phyloP scores from a whole-genome alignment of 495 filamentous ascomycete species.

The Podospora appendiculata region DNA sequence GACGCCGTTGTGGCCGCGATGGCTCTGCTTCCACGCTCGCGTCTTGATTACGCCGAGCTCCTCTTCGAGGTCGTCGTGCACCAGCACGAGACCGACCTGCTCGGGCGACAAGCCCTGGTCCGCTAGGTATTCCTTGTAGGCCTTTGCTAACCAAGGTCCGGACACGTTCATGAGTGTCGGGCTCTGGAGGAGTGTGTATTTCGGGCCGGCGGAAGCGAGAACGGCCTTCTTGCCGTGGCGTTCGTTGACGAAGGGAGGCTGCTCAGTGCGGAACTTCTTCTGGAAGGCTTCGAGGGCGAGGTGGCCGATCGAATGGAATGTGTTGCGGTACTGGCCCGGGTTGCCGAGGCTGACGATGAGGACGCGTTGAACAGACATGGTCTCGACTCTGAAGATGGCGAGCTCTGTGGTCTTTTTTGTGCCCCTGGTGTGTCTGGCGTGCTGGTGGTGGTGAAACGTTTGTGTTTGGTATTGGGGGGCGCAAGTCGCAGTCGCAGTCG shows the following conservation, averaged over 20 bases:
- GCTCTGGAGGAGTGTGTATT: slow-evolving; percentile 60
- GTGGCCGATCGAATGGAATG: slow-evolving; percentile 79
- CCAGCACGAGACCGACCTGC: slow-evolving; percentile 52
- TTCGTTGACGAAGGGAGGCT: slow-evolving; percentile 36
- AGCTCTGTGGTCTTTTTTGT: no score
- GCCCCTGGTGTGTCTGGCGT: not conserved
- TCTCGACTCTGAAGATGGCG: no score
- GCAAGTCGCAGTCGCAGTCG: slow-evolving; percentile 8
- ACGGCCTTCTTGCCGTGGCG: slow-evolving; percentile 32
- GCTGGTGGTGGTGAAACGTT: not conserved
- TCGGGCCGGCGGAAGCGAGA: slow-evolving; percentile 31
- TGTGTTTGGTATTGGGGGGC: not conserved
- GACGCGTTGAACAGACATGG: slow-evolving; percentile 29
- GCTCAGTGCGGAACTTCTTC: slow-evolving; percentile 31
- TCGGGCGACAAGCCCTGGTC: slow-evolving; percentile 17
- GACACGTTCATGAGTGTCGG: slow-evolving; percentile 71
- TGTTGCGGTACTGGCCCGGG: slow-evolving; percentile 50
- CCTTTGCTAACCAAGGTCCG: slow-evolving; percentile 45
- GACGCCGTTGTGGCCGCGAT: slow-evolving; percentile 73
- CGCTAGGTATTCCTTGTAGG: slow-evolving; percentile 32
- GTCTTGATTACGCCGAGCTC: slow-evolving; percentile 55
- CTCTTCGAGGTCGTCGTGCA: slow-evolving; percentile 80
- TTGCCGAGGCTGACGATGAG: slow-evolving; percentile 44
- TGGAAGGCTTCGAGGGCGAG: slow-evolving; percentile 51
- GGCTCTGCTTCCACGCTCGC: slow-evolving; percentile 49